Percentiles rank a stretch among this genome's conserved stretches.
Conservation (phyloP, 176 grass and related monocot species). For the Carex kokanica region DNA sequence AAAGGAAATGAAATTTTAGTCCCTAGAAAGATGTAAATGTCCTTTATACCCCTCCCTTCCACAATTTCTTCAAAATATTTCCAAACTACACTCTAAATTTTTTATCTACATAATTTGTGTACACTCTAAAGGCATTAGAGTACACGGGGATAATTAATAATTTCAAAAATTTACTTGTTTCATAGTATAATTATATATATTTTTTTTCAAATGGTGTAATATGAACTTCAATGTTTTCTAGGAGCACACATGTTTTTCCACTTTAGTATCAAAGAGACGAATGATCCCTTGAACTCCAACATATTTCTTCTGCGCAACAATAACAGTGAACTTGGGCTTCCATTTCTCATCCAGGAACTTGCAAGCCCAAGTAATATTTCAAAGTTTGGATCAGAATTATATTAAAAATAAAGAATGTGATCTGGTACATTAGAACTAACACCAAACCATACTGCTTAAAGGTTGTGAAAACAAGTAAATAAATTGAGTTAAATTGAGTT, state of each 20-base stretch:
- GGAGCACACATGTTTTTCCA: neutral
- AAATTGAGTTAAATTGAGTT: too few species aligned
- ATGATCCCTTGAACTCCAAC: too few species aligned
- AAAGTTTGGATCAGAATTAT: too few species aligned
- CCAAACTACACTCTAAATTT: neutral
- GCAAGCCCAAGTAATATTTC: too few species aligned
- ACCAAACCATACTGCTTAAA: too few species aligned
- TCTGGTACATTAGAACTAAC: too few species aligned
- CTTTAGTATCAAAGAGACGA: too few species aligned
- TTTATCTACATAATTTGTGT: neutral
- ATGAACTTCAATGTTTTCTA: neutral
- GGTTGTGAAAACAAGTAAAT: too few species aligned
- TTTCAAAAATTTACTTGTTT: constrained; percentile 15
- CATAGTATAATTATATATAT: neutral
- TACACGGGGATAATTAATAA: neutral
- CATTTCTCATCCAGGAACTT: too few species aligned
- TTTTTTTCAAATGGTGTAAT: neutral
- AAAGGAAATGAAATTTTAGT: neutral
- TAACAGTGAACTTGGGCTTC: too few species aligned
- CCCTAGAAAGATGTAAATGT: neutral
- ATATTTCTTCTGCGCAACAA: too few species aligned
- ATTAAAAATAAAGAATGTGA: too few species aligned
- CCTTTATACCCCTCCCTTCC: neutral
- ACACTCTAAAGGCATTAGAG: neutral
- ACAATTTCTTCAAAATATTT: neutral